A percentile compares a stretch with the other conserved stretches of the same genome.
Conservation (phyloP, 2,329 filamentous ascomycete species). For the Aspergillus tubingensis region DNA sequence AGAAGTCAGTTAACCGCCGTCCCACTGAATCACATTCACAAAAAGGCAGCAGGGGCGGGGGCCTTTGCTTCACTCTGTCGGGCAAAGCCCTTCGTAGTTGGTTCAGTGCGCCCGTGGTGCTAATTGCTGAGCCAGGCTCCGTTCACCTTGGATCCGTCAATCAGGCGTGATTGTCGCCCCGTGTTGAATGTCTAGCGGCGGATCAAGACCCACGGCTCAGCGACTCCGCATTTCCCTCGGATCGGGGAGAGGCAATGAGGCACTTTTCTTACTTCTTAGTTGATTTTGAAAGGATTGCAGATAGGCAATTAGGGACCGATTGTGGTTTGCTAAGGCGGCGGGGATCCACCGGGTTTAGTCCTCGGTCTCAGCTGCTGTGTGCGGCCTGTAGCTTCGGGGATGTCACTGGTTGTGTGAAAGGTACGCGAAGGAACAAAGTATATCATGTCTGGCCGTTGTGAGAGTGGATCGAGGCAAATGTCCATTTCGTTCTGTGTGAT, state of each 20-base stretch:
- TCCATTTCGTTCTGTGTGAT: not conserved
- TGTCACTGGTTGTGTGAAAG: conserved; percentile 15
- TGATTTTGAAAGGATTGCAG: not conserved
- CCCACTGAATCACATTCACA: conserved; percentile 17
- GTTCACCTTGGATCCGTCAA: conserved; percentile 23
- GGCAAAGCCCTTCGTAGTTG: not conserved
- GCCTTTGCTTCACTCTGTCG: conserved; percentile 18
- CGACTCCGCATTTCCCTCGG: conserved; percentile 15
- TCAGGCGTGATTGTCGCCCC: conserved; percentile 19
- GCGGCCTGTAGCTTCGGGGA: conserved; percentile 1
- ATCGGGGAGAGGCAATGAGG: not conserved
- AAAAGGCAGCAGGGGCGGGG: not conserved
- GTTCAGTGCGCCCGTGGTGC: conserved; percentile 13
- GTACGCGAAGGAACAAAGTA: not conserved
- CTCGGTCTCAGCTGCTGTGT: conserved; percentile 20
- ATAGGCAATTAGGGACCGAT: not conserved
- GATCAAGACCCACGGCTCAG: conserved; percentile 30
- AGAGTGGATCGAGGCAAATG: not conserved
- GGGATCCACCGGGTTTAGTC: not conserved
- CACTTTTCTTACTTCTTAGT: not conserved
- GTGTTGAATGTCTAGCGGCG: conserved; percentile 25
- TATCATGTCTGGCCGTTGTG: conserved; percentile 14
- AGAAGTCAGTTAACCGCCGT: conserved; percentile 21
- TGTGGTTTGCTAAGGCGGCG: not conserved
- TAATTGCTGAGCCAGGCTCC: conserved; percentile 18